phyloP scores from a whole-genome alignment of 108 stramenopile species.

The Skeletonema potamos region DNA sequence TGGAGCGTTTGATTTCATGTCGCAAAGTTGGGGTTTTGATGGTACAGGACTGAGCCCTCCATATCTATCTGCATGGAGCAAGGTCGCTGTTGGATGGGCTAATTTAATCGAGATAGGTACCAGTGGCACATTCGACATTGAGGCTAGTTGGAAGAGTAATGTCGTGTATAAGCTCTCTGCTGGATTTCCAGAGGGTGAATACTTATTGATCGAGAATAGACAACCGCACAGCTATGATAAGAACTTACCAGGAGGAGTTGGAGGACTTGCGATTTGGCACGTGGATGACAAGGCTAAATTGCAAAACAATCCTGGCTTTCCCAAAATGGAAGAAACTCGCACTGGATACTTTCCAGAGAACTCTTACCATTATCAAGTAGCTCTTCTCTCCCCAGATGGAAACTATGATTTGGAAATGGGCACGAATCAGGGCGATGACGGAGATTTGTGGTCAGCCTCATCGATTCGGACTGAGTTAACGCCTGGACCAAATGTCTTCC shows the following conservation, averaged over 20 bases:
- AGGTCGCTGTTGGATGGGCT: constrained; percentile 55
- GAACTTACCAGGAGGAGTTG: constrained; percentile 20
- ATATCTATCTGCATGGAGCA: constrained; percentile 52
- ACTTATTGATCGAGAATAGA: constrained; percentile 73
- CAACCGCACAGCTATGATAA: constrained; percentile 53
- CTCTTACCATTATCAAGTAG: constrained; percentile 69
- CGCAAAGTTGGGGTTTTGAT: constrained; percentile 49
- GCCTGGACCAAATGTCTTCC: constrained; percentile 26
- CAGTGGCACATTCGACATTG: constrained; percentile 40
- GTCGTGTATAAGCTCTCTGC: constrained; percentile 53
- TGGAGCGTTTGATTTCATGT: constrained; percentile 51
- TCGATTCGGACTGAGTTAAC: constrained; percentile 26
- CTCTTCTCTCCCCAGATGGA: constrained; percentile 71
- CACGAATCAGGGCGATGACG: constrained; percentile 48
- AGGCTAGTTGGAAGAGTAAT: constrained; percentile 23
- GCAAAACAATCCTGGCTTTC: constrained; percentile 44
- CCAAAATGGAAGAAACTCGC: constrained; percentile 21
- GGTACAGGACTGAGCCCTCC: constrained; percentile 52
- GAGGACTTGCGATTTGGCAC: constrained; percentile 68
- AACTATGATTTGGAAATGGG: constrained; percentile 70
- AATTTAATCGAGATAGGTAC: constrained; percentile 35
- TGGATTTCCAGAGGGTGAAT: constrained; percentile 54
- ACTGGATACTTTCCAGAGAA: constrained; percentile 58
- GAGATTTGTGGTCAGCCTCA: constrained; percentile 50
- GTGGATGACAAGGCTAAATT: constrained; percentile 49